Evolutionary conservation across 352 stramenopile genomes (phyloP), one percentile per base, ranked within the genome.

Genomic region (Elongisporangium senticosum): DNA sequence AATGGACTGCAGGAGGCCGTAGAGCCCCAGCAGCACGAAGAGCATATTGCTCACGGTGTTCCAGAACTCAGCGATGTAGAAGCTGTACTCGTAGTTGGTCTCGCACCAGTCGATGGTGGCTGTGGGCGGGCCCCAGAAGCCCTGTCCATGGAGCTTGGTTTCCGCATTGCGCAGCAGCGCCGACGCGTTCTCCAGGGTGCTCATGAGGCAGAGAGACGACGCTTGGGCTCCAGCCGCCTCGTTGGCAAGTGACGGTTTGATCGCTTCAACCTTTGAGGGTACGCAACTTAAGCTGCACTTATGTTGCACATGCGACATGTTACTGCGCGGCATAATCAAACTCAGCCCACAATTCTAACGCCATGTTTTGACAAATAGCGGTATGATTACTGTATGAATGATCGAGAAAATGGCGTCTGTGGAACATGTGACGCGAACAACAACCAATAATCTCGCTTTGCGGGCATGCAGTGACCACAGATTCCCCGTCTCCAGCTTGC

Each of bases 31-130:
- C 7, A 93, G 10, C 15, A 94, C 70, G 56, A 94, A 94, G 8
- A 89, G 64, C 54, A 89, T 63, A 51, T 92, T 93, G 72, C 82
- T 92, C 52, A 91, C 50, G 4, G 85, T 93, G 69, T 96, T 96
- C 83, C 86, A 94, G 67, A 90, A 93, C 75, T 96, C 86, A 59
- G 86, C 86, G 37, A 96, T 67, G 60, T 91, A 95, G 61, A 65
- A 76, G 60, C 70, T 88, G 68, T 86, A 61, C 62, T 87, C 58
- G 61, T 96, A 96, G 67, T 96, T 93, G 63, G 52, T 59, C 65
- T 96, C 86, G 60, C 86, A 96, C 86, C 86, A 96, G 69, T 96
- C 82, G 59, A 94, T 90, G 7, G 83, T 90, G 26, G 86, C 78
- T 19, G 83, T 92, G 10, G 79, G 69, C 2, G 69, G 53, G 2